A percentile compares a stretch with the other conserved stretches of the same genome.
phyloP scores from a whole-genome alignment of 2,329 filamentous ascomycete genomes.

The Alternaria longipes region DNA sequence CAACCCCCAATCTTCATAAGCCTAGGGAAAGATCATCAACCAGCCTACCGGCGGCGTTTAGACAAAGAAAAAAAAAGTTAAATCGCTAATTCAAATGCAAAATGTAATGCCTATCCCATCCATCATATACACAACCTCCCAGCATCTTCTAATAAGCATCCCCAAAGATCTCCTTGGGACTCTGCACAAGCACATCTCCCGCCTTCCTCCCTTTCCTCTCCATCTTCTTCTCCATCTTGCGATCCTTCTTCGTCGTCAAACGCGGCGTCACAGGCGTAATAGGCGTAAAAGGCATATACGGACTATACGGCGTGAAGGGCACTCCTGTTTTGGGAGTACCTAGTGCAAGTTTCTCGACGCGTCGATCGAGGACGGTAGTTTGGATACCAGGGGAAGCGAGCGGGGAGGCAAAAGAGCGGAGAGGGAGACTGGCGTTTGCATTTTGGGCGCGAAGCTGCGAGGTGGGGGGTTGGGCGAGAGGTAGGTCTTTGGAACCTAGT shows the following conservation, averaged over 20 bases:
- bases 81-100: conserved; percentile 3
- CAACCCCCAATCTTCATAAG: not conserved
- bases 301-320: conserved; percentile 76
- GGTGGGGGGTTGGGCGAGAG: conserved; percentile 7
- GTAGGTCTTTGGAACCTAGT: conserved; percentile 25
- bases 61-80: not conserved
- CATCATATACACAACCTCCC: conserved; percentile 6
- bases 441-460: not conserved
- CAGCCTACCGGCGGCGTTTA: conserved; percentile 2
- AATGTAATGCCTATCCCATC: not conserved
- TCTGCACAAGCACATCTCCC: conserved; percentile 49
- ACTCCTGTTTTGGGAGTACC: conserved; percentile 64
- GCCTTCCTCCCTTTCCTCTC: conserved; percentile 61
- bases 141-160: conserved; percentile 40
- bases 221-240: conserved; percentile 72
- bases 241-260: conserved; percentile 74
- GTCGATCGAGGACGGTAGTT: conserved; percentile 56
- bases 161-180: conserved; percentile 51
- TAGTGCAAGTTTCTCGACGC: conserved; percentile 40
- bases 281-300: conserved; percentile 81
- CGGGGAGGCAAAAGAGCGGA: conserved; percentile 45
- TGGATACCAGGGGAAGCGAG: conserved; percentile 48
- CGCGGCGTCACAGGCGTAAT: conserved; percentile 80
- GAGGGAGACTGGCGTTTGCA: conserved; percentile 40
- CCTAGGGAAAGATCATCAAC: not conserved